Percentiles rank a stretch among this genome's conserved stretches.
Conservation (phyloP, 805 yeast species). For the Barnettozyma californica region DNA sequence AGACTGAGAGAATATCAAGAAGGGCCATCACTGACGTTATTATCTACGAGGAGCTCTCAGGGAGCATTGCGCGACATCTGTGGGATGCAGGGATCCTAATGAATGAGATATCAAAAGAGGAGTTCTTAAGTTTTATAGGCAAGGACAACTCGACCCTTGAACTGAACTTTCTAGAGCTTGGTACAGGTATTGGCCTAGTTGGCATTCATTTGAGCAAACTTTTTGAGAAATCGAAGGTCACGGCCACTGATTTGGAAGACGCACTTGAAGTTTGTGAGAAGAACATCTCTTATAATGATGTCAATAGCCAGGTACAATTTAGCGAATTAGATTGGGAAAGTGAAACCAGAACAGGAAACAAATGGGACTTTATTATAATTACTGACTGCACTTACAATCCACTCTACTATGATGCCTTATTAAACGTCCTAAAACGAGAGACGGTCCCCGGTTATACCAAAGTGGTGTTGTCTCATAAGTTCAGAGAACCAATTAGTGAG, state of each 20-base stretch:
- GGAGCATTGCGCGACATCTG: conserved; percentile 37
- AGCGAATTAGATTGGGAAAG: conserved; percentile 34
- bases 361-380: conserved; percentile 33
- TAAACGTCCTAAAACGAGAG: conserved; percentile 26
- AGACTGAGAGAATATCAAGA: conserved; percentile 17
- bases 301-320: conserved; percentile 19
- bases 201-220: conserved; percentile 28
- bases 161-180: conserved; percentile 31
- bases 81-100: conserved; percentile 37
- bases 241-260: conserved; percentile 34
- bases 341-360: conserved; percentile 12
- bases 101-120: conserved; percentile 7
- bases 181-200: conserved; percentile 39
- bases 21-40: conserved; percentile 9
- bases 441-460: conserved; percentile 6
- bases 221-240: conserved; percentile 15
- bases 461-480: conserved; percentile 22
- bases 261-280: conserved; percentile 31
- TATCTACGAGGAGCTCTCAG: conserved; percentile 33
- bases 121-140: conserved; percentile 11
- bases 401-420: conserved; percentile 31
- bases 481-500: conserved; percentile 24
- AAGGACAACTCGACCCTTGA: not conserved
- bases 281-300: conserved; percentile 24
- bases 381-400: conserved; percentile 42